These are phyloP conservation scores for Sclerotinia trifoliorum DNA, from an alignment of 2,329 filamentous ascomycete genomes.

Conservation along the genomic window DNA sequence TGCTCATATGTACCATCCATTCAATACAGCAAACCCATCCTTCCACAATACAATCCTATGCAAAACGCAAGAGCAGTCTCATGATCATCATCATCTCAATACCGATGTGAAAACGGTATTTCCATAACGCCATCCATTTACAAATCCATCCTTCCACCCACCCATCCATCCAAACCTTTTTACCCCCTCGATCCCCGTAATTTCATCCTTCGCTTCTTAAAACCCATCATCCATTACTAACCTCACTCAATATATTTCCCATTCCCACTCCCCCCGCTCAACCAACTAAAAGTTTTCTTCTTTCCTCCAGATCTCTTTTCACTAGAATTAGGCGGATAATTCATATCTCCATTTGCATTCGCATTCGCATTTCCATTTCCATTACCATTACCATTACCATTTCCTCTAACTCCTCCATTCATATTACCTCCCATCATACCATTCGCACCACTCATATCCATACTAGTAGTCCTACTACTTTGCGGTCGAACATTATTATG, in stretches of 20 bases:
- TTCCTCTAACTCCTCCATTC: conserved; percentile 9
- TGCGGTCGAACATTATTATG: conserved; percentile 2
- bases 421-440: not conserved
- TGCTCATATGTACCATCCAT: not conserved
- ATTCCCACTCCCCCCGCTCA: conserved; percentile 17
- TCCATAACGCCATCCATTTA: conserved; percentile 6
- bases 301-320: conserved; percentile 20
- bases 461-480: conserved; percentile 10
- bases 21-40: not conserved
- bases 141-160: not conserved
- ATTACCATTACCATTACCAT: conserved; percentile 15
- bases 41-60: not conserved
- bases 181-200: not conserved
- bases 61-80: not conserved
- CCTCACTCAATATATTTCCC: conserved; percentile 22
- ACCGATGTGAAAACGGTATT: conserved; percentile 3
- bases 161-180: conserved; percentile 9
- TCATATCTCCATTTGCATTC: conserved; percentile 5
- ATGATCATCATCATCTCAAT: not conserved
- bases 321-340: conserved; percentile 21
- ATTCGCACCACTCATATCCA: conserved; percentile 12
- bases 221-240: not conserved
- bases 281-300: conserved; percentile 24
- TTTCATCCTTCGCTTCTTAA: not conserved
- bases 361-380: conserved; percentile 1